These are phyloP conservation scores for Aspergillus glaucus DNA, from an alignment of 2,329 filamentous ascomycete genomes.

Conservation along the genomic window DNA sequence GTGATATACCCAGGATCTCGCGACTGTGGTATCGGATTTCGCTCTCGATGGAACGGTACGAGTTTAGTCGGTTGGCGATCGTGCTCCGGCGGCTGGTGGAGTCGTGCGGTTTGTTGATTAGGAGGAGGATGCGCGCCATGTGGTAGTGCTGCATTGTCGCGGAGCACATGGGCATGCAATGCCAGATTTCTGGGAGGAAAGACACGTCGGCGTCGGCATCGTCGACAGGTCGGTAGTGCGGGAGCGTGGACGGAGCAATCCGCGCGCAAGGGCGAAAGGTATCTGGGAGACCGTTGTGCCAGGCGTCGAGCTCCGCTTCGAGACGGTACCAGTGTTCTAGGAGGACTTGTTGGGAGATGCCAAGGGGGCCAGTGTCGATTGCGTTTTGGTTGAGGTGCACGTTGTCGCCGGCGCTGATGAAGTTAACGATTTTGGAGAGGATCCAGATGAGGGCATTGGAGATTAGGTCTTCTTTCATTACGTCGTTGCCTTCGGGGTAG, in stretches of 20 bases:
- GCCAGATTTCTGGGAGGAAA: constrained; percentile 55
- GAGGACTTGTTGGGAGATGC: constrained; percentile 36
- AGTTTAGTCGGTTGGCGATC: constrained; percentile 49
- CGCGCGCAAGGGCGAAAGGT: constrained; percentile 54
- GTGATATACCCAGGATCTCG: constrained; percentile 57
- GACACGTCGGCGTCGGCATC: constrained; percentile 28
- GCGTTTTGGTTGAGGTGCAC: constrained; percentile 27
- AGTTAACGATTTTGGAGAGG: constrained; percentile 60
- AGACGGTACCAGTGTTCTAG: constrained; percentile 47
- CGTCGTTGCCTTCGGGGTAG: constrained; percentile 30
- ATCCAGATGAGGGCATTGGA: constrained; percentile 62
- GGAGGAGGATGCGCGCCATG: constrained; percentile 37
- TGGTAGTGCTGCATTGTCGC: constrained; percentile 51
- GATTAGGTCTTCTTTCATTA: constrained; percentile 58
- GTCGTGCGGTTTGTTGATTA: constrained; percentile 39
- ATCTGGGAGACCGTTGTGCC: constrained; percentile 54
- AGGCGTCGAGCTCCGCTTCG: constrained; percentile 52
- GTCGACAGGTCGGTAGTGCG: constrained; percentile 18
- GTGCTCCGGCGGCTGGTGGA: constrained; percentile 45
- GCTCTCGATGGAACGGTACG: constrained; percentile 52
- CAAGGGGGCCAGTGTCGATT: constrained; percentile 22
- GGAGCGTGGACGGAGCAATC: constrained; percentile 32
- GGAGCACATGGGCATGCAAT: constrained; percentile 59
- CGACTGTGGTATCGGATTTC: constrained; percentile 53
- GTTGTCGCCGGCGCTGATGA: constrained; percentile 53